Conservation (phyloP, 1,139 yeast species). For the Komagataea norvegica region DNA sequence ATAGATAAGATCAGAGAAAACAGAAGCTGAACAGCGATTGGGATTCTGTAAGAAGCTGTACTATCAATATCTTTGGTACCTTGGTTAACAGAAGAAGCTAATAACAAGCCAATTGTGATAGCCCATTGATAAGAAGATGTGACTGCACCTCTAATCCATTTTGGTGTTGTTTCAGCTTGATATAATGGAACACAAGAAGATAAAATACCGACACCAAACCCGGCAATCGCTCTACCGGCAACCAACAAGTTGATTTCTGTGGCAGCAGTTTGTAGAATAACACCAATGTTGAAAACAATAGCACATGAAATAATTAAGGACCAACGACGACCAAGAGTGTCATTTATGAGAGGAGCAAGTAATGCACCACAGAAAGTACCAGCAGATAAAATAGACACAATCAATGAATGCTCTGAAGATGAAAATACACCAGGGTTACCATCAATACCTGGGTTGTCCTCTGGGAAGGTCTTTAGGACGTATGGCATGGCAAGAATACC, state of each 20-base stretch:
- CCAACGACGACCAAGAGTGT: slow-evolving; percentile 54
- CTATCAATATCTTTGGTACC: slow-evolving; percentile 49
- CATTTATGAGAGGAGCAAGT: slow-evolving; percentile 50
- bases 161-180: slow-evolving; percentile 68
- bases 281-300: slow-evolving; percentile 52
- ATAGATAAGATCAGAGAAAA: slow-evolving; percentile 49
- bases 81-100: slow-evolving; percentile 63
- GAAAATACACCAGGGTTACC: slow-evolving; percentile 33
- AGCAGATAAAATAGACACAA: slow-evolving; percentile 50
- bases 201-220: slow-evolving; percentile 63
- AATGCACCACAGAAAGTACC: slow-evolving; percentile 56
- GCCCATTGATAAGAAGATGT: slow-evolving; percentile 64
- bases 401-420: slow-evolving; percentile 51
- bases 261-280: slow-evolving; percentile 55
- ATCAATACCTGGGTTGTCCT: slow-evolving; percentile 20
- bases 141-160: slow-evolving; percentile 58
- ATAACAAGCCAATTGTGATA: slow-evolving; percentile 61
- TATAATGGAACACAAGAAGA: slow-evolving; percentile 63
- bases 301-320: slow-evolving; percentile 48
- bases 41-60: slow-evolving; percentile 59
- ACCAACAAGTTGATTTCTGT: slow-evolving; percentile 42
- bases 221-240: slow-evolving; percentile 57
- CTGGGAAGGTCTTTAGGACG: slow-evolving; percentile 38
- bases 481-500: slow-evolving; percentile 51
- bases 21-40: slow-evolving; percentile 49